Conservation (phyloP, 2,329 filamentous ascomycete genomes). For the Penicillium brasilianum region DNA sequence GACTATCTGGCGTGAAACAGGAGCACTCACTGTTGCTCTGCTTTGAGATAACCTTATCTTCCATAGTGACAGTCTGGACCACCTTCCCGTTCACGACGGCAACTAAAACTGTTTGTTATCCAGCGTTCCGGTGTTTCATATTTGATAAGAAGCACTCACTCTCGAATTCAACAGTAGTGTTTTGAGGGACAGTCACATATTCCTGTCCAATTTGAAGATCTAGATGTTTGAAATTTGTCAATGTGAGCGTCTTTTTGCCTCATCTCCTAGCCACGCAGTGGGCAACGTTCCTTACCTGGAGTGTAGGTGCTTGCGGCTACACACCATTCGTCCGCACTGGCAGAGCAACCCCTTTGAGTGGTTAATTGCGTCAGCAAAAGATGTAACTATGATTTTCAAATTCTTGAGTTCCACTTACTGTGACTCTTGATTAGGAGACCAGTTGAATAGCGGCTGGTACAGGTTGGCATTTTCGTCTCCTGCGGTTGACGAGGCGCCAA, state of each 20-base stretch:
- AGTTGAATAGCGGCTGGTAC: background rate
- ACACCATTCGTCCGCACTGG: background rate
- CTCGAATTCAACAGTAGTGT: background rate
- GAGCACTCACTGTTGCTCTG: background rate
- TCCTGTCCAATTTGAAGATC: background rate
- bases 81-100: background rate
- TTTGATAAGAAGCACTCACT: background rate
- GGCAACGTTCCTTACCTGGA: background rate
- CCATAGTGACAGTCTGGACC: background rate
- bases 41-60: background rate
- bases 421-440: background rate
- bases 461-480: background rate
- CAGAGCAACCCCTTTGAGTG: background rate
- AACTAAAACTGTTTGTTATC: background rate
- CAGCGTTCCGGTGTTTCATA: background rate
- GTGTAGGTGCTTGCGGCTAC: background rate
- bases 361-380: background rate
- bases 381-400: background rate
- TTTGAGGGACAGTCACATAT: background rate
- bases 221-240: background rate
- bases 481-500: background rate
- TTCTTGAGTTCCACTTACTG: background rate
- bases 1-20: background rate
- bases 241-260: background rate
- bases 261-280: too few relatives aligned